These are phyloP conservation scores for Monilinia polystroma DNA, from an alignment of 2,329 filamentous ascomycete species.

Conservation along the genomic window DNA sequence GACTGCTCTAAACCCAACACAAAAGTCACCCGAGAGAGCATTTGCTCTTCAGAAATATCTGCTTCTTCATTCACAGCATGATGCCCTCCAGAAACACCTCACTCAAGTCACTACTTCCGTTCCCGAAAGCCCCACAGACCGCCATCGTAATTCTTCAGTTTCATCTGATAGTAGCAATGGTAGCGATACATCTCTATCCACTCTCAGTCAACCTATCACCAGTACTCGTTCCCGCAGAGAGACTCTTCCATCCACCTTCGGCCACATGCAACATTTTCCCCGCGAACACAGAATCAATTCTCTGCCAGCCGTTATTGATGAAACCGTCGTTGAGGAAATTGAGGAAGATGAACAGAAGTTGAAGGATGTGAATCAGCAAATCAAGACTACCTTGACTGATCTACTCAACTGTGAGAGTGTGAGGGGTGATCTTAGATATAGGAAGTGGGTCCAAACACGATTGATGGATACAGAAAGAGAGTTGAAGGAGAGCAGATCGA, in stretches of 20 bases:
- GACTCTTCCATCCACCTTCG: background rate
- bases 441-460: slow-evolving; percentile 51
- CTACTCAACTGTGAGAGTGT: slow-evolving; percentile 54
- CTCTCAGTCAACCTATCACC: slow-evolving; percentile 23
- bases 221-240: slow-evolving; percentile 14
- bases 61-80: slow-evolving; percentile 41
- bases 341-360: slow-evolving; percentile 42
- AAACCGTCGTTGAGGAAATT: slow-evolving; percentile 31
- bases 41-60: slow-evolving; percentile 42
- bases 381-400: slow-evolving; percentile 54
- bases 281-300: slow-evolving; percentile 28
- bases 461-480: slow-evolving; percentile 55
- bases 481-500: slow-evolving; percentile 37
- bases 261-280: slow-evolving; percentile 2
- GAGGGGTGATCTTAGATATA: slow-evolving; percentile 46
- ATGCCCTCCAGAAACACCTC: slow-evolving; percentile 40
- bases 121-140: slow-evolving; percentile 20
- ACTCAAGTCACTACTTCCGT: slow-evolving; percentile 29
- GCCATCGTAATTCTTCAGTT: slow-evolving; percentile 23
- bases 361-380: slow-evolving; percentile 51
- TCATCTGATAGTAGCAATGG: slow-evolving; percentile 16
- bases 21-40: slow-evolving; percentile 36
- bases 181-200: slow-evolving; percentile 5
- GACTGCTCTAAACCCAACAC: slow-evolving; percentile 25
- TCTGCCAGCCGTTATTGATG: slow-evolving; percentile 34